Evolutionary conservation across 768 basidiomycete species (phyloP).

Genomic region (Serendipita sp.): DNA sequence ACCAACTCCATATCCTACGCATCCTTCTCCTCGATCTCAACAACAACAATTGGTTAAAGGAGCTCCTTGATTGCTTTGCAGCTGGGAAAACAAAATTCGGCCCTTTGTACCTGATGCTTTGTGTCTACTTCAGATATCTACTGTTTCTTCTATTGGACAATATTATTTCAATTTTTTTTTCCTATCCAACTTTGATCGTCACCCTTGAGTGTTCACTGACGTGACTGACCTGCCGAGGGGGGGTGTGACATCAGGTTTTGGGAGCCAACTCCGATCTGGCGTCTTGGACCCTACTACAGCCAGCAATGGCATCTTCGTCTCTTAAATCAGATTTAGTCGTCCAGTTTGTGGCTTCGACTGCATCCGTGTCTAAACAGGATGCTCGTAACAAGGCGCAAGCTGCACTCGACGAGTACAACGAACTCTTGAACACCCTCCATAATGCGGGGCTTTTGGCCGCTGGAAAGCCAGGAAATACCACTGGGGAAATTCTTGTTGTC

Average conservation of each 20-base stretch:
- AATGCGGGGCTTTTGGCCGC: slow-evolving; percentile 51
- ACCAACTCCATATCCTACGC: neutral
- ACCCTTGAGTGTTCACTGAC: no score
- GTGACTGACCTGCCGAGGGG: no score
- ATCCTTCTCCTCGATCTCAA: neutral
- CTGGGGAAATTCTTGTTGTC: slow-evolving; percentile 62
- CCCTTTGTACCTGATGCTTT: neutral
- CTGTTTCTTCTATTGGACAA: neutral
- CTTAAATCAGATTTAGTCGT: neutral
- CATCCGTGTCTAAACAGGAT: slow-evolving; percentile 34
- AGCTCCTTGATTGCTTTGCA: neutral
- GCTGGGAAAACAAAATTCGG: neutral
- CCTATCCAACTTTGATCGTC: no score
- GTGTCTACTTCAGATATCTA: neutral
- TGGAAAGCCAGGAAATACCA: slow-evolving; percentile 56
- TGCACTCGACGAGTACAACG: slow-evolving; percentile 51
- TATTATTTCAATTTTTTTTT: neutral
- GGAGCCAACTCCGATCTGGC: neutral
- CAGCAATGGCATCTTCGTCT: neutral
- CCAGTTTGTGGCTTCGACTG: neutral
- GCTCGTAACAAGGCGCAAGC: slow-evolving; percentile 43
- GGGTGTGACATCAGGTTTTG: neutral
- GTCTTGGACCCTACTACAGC: neutral
- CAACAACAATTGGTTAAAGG: neutral
- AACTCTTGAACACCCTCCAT: slow-evolving; percentile 43